Base-by-base conservation (phyloP, 1,139 yeast species). In the Hansenula anomala region DNA sequence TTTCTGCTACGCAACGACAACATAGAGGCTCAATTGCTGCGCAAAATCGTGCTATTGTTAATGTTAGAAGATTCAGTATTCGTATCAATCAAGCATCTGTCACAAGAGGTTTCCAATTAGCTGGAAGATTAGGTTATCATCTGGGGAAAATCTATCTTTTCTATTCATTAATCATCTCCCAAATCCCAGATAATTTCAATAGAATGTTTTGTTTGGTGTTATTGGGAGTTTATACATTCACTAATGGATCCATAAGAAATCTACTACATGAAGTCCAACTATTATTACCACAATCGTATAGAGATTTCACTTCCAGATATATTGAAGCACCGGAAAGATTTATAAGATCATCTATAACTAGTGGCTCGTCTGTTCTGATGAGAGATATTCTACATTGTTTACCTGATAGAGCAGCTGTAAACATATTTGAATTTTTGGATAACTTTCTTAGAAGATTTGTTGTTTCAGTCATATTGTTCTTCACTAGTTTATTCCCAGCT, bases 401-500 rank as follows among this genome's bases (percentile, higher is more conserved):
- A 32, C 34, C 34, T 10, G 3, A 14, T 6, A 23, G 18, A 10
- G 6, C 28, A 9, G 23, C n/a, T 14, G 12, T 12, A n/a, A 4
- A 27, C 7, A 18, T 29, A 7, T 10, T 29, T 8, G 12, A 29
- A 10, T 7, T 4, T 14, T 3, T 30, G 6, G 34, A 31, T 23
- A 5, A 23, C 4, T 9, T 22, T 15, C 10, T 14, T 10, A 26
- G 36, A 19, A 19, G 28, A 0, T 10, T 37, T 19, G 2, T 34
- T 25, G 38, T 44, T 12, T 40, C 38, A 15, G 2, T 40, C 6
- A 9, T 38, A 1, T 18, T 44, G 13, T 43, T 41, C 37, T 36
- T 41, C 20, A 44, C 43, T 1, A 44, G 47, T 22, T 16, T 40
- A 20, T 31, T 34, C 2, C 48, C 46, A 11, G 26, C 29, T 2